Evolutionary conservation across 2,329 filamentous ascomycete genomes (phyloP), one percentile per base, ranked within the genome.

Genomic region (Tolypocladium inflatum): DNA sequence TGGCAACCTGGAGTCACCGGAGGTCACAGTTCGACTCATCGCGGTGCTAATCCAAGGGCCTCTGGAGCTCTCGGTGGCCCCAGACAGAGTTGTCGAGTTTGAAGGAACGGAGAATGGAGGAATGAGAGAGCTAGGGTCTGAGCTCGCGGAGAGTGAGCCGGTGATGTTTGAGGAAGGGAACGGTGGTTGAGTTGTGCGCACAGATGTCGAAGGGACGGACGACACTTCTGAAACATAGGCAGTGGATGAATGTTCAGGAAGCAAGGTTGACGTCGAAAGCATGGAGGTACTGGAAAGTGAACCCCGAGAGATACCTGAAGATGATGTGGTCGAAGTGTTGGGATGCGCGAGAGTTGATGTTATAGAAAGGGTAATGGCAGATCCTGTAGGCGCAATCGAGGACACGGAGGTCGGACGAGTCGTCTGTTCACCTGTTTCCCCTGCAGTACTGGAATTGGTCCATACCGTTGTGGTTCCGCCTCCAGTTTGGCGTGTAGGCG

Each of bases 81-180:
- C n/a, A 17, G 30, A 51, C 9, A 11, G 26, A 35, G 35, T 38
- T 54, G 54, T 58, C 13, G 58, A 33, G 26, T 53, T 57, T 45
- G 54, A 56, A 35, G 50, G 35, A 37, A 53, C 35, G 37, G 56
- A 23, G 21, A 56, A 57, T n/a, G 58, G 35, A 17, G 58, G 38
- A 15, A 50, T 8, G 45, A 9, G 13, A 13, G 45, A n/a, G 17
- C 45, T 50, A 10, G 26, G 26, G 23, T 3, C 33, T n/a, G 9
- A 4, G 17, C 26, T 50, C 17, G n/a, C 17, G 17, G 45, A 50
- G 8, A 10, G 26, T 19, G 45, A 50, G 26, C 26, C 19, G 23
- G 26, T 35, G 26, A 10, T 17, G 9, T 35, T 35, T 4, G 26
- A 51, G 26, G 48, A n/a, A 35, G 17, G 19, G 17, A 35, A 11